Conservation (phyloP, 225 moss, liverwort and hornwort species). For the Marchantia paleacea region DNA sequence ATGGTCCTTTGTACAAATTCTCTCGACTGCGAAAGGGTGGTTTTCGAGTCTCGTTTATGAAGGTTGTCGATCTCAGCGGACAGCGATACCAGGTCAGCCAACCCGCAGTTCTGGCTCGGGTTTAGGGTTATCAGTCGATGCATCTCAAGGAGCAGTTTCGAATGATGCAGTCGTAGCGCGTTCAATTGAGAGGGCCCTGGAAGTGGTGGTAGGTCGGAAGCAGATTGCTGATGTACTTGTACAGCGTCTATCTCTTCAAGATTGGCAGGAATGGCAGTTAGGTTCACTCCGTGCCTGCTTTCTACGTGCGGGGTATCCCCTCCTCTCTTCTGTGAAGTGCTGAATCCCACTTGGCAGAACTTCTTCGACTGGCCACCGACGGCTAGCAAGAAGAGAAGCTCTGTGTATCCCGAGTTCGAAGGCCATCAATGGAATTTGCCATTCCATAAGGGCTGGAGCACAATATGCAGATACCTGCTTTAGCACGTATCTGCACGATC, state of each 20-base stretch:
- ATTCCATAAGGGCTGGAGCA: too few species aligned
- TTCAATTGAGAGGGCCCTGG: background rate
- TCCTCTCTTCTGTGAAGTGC: background rate
- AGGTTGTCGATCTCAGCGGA: background rate
- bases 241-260: background rate
- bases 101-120: background rate
- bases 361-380: background rate
- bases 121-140: slow-evolving; percentile 3
- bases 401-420: too few species aligned
- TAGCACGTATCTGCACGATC: too few species aligned
- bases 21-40: background rate
- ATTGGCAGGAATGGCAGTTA: background rate
- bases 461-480: too few species aligned
- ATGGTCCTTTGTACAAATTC: background rate
- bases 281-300: background rate
- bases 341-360: background rate
- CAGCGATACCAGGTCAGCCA: slow-evolving; percentile 5
- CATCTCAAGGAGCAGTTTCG: slow-evolving; percentile 8
- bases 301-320: background rate
- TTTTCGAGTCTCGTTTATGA: background rate
- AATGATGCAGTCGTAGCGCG: background rate
- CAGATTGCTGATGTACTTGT: background rate
- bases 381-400: too few species aligned
- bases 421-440: too few species aligned
- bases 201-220: background rate